A percentile compares a stretch with the other conserved stretches of the same genome.
Evolutionary conservation across 345 rosid genomes (phyloP).

Genomic region (Mercurialis annua): DNA sequence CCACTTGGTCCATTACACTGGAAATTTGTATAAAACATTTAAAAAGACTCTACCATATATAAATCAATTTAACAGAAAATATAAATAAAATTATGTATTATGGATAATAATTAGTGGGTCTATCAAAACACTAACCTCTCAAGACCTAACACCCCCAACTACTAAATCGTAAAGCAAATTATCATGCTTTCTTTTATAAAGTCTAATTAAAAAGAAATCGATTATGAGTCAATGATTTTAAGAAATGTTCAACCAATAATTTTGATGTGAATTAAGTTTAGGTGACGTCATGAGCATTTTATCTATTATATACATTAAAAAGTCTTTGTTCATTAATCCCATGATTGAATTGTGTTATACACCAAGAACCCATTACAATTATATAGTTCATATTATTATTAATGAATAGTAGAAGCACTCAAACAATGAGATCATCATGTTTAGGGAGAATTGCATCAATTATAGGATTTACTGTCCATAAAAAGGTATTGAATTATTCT

Average conservation of each 20-base stretch:
- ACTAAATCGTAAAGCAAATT: not conserved
- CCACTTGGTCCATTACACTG: constrained; percentile 25
- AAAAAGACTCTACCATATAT: constrained; percentile 29
- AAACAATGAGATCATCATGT: constrained; percentile 15
- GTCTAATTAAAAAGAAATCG: not conserved
- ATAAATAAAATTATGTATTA: not conserved
- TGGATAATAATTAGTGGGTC: constrained; percentile 16
- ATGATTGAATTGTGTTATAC: constrained; percentile 17
- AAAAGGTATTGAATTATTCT: not conserved
- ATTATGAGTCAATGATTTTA: constrained; percentile 7
- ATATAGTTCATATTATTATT: not conserved
- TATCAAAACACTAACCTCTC: constrained; percentile 17
- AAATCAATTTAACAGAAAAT: constrained; percentile 8
- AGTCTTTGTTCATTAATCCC: not conserved
- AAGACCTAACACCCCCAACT: constrained; percentile 10
- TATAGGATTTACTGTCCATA: not conserved
- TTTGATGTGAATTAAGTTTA: constrained; percentile 15
- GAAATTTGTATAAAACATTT: constrained; percentile 17
- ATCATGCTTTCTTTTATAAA: no score
- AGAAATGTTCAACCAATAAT: constrained; percentile 16
- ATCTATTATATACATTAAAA: not conserved
- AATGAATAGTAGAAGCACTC: constrained; percentile 15
- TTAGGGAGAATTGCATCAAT: not conserved
- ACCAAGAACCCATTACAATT: constrained; percentile 17
- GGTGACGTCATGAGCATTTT: constrained; percentile 12